These are phyloP conservation scores for Caryopteris hybrid DNA, from an alignment of 305 asterid genomes.

Conservation along the genomic window DNA sequence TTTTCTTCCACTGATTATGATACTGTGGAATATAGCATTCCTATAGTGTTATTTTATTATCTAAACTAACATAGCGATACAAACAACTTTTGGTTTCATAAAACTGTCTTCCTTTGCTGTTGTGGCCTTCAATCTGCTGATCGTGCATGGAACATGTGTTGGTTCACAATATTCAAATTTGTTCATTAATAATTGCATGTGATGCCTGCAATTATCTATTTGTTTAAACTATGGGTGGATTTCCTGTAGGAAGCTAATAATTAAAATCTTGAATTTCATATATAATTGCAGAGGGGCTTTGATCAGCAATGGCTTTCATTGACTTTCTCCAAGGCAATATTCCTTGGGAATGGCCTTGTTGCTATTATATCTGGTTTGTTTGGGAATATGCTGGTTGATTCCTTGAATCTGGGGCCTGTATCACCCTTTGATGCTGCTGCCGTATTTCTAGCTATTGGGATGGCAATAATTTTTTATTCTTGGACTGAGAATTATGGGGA, in stretches of 20 bases:
- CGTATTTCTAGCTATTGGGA: constrained; percentile 75
- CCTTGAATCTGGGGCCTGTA: constrained; percentile 81
- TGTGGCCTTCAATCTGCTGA: neutral
- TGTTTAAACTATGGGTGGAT: neutral
- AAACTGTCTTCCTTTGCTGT: neutral
- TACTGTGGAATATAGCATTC: too few species aligned
- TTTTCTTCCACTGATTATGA: neutral
- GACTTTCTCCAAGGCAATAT: constrained; percentile 90
- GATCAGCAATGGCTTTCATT: constrained; percentile 91
- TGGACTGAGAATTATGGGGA: constrained; percentile 92
- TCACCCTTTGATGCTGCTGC: constrained; percentile 94
- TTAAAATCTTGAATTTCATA: neutral
- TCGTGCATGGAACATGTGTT: neutral
- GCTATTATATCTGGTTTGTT: constrained; percentile 83
- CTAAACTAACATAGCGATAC: neutral
- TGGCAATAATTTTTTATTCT: constrained; percentile 77
- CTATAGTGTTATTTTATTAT: neutral
- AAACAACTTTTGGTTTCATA: neutral
- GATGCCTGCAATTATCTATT: neutral
- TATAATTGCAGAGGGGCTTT: constrained; percentile 70
- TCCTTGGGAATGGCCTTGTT: constrained; percentile 90
- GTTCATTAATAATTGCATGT: neutral
- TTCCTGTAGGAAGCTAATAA: neutral
- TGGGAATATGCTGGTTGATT: constrained; percentile 79
- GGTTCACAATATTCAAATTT: neutral